Evolutionary conservation across 129 eudicot genomes (phyloP), one percentile per base, ranked within the genome.

Genomic region (Kitagawia praeruptora): DNA sequence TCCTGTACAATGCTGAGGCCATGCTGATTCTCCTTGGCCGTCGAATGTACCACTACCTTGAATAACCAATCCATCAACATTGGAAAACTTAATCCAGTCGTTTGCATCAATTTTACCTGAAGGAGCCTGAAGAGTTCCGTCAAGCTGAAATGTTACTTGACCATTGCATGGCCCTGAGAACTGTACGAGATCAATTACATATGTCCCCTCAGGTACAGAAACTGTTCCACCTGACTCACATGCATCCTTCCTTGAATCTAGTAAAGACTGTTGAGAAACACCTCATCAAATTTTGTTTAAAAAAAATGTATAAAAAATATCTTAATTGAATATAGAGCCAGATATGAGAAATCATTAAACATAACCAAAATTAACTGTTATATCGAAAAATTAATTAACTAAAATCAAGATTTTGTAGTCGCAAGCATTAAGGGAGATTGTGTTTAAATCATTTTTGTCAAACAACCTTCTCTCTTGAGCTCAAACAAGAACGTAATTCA

Each of bases 181-280:
- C 0, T 10, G 12, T 19, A 71, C 25, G 28, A 13, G 44, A 23
- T 71, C 25, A 41, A 71, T 42, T 12, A 7, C 0, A 8, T 38
- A 71, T 39, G 75, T 39, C 5, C 75, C 75, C 0, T 12, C 49
- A 0, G 75, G 75, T 21, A 71, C 45, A 23, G 45, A 38, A 41
- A 71, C 25, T 19, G 75, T 71, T 4, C 75, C 75, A 14, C 75
- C 75, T 71, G 75, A 37, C 6, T 71, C 15, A n/a, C 75, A 71
- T 8, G 75, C 75, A 6, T 18, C 4, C 2, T 39, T 18, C 75
- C 75, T 40, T 15, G 75, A 41, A 39, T 71, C 25, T 2, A 39
- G 19, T 4, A 71, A 71, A 0, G 75, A 23, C 75, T 71, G 48
- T 8, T 1, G 6, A 58, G n/a, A 58, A 23, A 58, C 8, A 58